Percentiles rank a stretch among this genome's conserved stretches.
Evolutionary conservation across 139 green algal genomes (phyloP).

Genomic region (Axilococcus clingmanii): DNA sequence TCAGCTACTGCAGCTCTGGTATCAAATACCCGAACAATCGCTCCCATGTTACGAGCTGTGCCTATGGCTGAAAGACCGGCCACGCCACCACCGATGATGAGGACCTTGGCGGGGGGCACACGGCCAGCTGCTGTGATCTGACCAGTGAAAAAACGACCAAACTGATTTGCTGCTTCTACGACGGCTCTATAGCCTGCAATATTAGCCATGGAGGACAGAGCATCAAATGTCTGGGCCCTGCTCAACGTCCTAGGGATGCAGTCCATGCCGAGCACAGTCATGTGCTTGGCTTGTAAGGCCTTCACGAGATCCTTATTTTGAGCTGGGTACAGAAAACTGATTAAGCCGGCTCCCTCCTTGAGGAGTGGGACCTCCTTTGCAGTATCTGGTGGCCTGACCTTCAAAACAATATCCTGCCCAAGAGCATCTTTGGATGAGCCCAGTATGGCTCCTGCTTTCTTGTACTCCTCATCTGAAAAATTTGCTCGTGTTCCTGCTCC

Average conservation of each 20-base stretch:
- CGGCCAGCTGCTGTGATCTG: conserved; percentile 85
- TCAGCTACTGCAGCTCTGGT: conserved; percentile 57
- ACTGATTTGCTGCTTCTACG: conserved; percentile 65
- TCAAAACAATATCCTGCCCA: conserved; percentile 41
- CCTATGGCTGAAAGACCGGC: conserved; percentile 61
- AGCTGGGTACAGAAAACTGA: conserved; percentile 70
- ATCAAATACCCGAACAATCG: conserved; percentile 79
- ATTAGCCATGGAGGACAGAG: conserved; percentile 75
- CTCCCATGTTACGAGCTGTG: conserved; percentile 64
- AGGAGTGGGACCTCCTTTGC: conserved; percentile 44
- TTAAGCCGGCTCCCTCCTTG: conserved; percentile 47
- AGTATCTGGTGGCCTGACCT: conserved; percentile 20
- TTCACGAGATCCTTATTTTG: conserved; percentile 70
- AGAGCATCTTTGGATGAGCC: conserved; percentile 41
- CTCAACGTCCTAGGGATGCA: conserved; percentile 74
- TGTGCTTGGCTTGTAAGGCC: conserved; percentile 37
- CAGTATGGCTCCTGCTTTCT: conserved; percentile 52
- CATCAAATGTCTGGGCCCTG: conserved; percentile 76
- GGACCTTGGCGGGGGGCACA: conserved; percentile 61
- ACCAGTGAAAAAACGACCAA: conserved; percentile 74
- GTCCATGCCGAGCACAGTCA: conserved; percentile 79
- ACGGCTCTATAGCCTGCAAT: conserved; percentile 75
- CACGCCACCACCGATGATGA: conserved; percentile 68
- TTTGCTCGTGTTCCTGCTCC: conserved; percentile 55
- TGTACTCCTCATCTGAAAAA: conserved; percentile 64